Percentiles rank a stretch among this genome's conserved stretches.
These are phyloP conservation scores for Naganishia cerealis DNA, from an alignment of 1,284 basidiomycete species.

Conservation along the genomic window DNA sequence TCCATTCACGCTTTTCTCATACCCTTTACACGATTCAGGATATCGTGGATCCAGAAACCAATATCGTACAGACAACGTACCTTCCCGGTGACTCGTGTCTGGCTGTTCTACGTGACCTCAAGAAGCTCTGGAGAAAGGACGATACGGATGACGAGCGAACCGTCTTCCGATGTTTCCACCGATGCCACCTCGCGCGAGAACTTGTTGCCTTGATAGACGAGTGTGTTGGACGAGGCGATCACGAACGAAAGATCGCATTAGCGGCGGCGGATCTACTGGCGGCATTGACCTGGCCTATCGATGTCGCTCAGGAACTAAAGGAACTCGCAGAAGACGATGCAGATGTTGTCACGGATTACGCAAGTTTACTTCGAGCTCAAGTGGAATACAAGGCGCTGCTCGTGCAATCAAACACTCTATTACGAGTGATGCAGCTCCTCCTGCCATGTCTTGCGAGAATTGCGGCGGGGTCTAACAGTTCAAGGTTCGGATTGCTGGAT, in stretches of 20 bases:
- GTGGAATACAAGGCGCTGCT: slow-evolving; percentile 74
- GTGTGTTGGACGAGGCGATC: slow-evolving; percentile 66
- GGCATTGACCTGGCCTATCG: slow-evolving; percentile 96
- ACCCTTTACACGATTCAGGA: slow-evolving; percentile 29
- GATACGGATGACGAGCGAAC: slow-evolving; percentile 92
- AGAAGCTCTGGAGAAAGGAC: slow-evolving; percentile 90
- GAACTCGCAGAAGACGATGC: slow-evolving; percentile 73
- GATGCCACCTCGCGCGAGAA: slow-evolving; percentile 80
- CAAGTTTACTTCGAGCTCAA: slow-evolving; percentile 74
- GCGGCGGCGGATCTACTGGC: slow-evolving; percentile 84
- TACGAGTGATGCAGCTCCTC: slow-evolving; percentile 49
- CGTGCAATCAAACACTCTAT: slow-evolving; percentile 41
- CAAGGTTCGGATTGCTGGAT: slow-evolving; percentile 12
- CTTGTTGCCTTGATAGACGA: slow-evolving; percentile 78
- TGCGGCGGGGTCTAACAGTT: slow-evolving; percentile 2
- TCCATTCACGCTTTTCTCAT: neutral
- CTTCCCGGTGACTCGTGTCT: slow-evolving; percentile 77
- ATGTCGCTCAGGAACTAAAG: slow-evolving; percentile 84
- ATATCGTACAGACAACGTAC: slow-evolving; percentile 61
- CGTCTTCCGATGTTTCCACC: slow-evolving; percentile 84
- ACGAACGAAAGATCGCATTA: slow-evolving; percentile 68
- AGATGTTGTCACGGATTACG: slow-evolving; percentile 79
- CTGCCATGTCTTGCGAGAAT: slow-evolving; percentile 50
- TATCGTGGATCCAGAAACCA: slow-evolving; percentile 60
- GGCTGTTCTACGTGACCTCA: slow-evolving; percentile 86